Conservation (phyloP, 495 filamentous ascomycete species). For the Stereocaulon alpinum region DNA sequence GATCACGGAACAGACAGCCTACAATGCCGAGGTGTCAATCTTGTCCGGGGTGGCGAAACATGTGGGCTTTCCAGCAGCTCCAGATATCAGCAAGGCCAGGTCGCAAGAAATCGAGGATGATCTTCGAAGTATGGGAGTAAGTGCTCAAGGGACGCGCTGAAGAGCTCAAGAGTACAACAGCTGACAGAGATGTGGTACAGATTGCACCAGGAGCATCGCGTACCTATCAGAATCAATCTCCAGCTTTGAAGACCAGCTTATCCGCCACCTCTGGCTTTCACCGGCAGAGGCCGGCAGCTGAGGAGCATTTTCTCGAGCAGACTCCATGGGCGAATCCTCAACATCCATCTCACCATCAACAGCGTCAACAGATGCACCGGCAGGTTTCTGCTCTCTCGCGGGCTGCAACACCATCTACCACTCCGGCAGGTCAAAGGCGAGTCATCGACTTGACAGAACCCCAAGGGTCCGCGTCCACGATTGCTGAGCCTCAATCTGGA, state of each 20-base stretch:
- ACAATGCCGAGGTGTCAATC: constrained; percentile 87
- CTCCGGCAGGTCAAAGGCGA: constrained; percentile 44
- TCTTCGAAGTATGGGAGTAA: constrained; percentile 80
- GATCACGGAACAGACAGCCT: constrained; percentile 68
- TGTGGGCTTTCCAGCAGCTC: constrained; percentile 92
- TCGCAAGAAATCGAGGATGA: constrained; percentile 72
- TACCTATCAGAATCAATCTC: constrained; percentile 15
- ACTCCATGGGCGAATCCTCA: constrained; percentile 85
- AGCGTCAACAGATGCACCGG: constrained; percentile 29
- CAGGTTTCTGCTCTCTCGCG: constrained; percentile 29
- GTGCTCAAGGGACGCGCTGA: constrained; percentile 27
- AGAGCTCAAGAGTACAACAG: neutral
- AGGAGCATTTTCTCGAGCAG: constrained; percentile 72
- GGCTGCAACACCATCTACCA: constrained; percentile 32
- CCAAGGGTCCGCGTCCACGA: constrained; percentile 47
- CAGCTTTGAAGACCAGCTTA: constrained; percentile 13
- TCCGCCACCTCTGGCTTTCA: constrained; percentile 27
- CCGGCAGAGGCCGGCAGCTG: constrained; percentile 48
- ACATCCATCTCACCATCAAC: constrained; percentile 56
- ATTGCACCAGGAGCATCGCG: constrained; percentile 23
- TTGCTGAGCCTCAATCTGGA: constrained; percentile 41
- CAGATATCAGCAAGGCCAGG: constrained; percentile 60
- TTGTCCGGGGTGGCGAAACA: constrained; percentile 87
- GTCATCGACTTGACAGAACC: constrained; percentile 42
- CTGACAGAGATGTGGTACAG: constrained; percentile 16